Evolutionary conservation across 371 early-diverging fungal genomes (phyloP), one percentile per base, ranked within the genome.

Genomic region (Coemansia sp.): DNA sequence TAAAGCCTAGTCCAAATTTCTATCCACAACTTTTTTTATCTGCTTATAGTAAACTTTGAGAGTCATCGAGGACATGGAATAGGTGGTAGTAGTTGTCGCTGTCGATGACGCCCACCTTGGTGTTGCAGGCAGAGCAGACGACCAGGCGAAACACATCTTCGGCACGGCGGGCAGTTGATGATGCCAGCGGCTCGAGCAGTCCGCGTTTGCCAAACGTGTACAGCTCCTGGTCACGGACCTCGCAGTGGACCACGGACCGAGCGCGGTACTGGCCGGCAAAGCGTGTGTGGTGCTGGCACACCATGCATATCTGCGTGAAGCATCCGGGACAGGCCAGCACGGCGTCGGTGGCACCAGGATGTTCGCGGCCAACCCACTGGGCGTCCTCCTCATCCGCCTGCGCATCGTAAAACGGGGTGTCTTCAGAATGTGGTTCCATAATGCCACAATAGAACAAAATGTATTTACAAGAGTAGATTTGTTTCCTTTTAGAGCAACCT

Each of bases 221-320:
- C 9, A 38, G 16, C 14, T 65, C 26, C 11, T 52, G 40, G 1
- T 52, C 48, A 5, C 43, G 50, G 0, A 70, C 40, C n/a, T 31
- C 16, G 36, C 78, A 77, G 35, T 77, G 63, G 41, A 16, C 56
- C 0, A 67, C 61, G 0, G 72, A 57, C 30, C 61, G 47, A 1
- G 78, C 78, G 11, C 78, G 60, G 55, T 50, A 77, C 65, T 77
- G 78, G 33, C 68, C 78, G 1, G 42, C 20, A 33, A 42, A 77
- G 5, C 55, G 36, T 2, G 60, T 38, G 10, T 77, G 78, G 4
- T 33, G 50, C 47, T 74, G 74, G 39, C 74, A 74, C 5, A 61
- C 61, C 59, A 74, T 69, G 49, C 74, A 74, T 33, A 74, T 50
- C 52, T 74, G 74, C 8, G 49, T 55, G 6, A 74, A 69, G 62